Base-by-base conservation (phyloP, 371 early-diverging fungal genomes). In the Saksenaea vasiformis region DNA sequence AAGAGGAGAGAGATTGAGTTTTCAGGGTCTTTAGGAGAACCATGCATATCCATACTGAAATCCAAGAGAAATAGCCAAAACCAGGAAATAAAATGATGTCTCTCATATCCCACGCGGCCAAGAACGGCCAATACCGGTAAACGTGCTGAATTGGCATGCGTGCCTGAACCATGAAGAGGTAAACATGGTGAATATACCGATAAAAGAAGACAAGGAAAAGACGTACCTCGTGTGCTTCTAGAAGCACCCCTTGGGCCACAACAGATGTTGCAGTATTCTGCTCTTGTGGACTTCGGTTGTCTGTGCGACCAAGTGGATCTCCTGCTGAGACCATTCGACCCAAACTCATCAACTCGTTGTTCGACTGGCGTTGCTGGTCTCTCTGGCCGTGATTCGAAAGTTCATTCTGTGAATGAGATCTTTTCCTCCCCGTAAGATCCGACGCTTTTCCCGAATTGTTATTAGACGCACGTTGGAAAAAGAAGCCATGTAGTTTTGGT, bases 81-180 rank as follows among this genome's bases (percentile, higher is more conserved):
- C 71, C 35, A 9, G 87, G 87, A 61, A 81, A 79, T 7, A 86
- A 62, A 22, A 83, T 70, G 10, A 86, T 64, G 10, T 80, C 72
- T 41, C 77, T 75, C 87, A 85, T 86, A 31, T 82, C 75, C 87
- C 87, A 86, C 10, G 75, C 82, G 14, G 85, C 71, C 5, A 86
- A 56, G 59, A 76, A 80, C 7, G 83, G 80, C 19, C 84, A 70
- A 54, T 78, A 86, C 9, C 73, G 72, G 47, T 72, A 71, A 7
- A 75, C 70, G 28, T 73, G 68, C 56, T 82, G 83, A 17, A 86
- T 63, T 1, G 85, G 83, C 71, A 84, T 73, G 14, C 73, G 67
- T 1, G 70, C 70, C 73, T 79, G 36, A 31, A 28, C 36, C 27
- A 35, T 31, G 31, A 0, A 17, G 17, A 37, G n/a, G 28, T 41